Base-by-base conservation (phyloP, 441 rosid species). In the Jatropha podagrica region DNA sequence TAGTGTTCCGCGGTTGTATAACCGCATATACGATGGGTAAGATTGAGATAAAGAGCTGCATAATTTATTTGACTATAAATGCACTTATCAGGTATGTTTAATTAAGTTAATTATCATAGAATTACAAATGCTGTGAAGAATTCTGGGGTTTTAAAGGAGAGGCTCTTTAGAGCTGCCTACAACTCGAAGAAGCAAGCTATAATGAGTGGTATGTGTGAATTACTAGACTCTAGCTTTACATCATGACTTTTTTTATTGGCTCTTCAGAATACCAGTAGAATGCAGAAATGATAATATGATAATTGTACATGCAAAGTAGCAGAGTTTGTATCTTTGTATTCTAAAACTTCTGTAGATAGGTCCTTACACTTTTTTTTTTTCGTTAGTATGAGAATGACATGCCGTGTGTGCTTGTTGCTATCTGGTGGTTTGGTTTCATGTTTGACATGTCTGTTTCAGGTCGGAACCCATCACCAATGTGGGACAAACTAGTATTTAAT, bases 401-500 rank as follows among this genome's bases (percentile, higher is more conserved):
- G 17, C 63, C 62, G 18, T 67, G 59, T 71, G 32, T 61, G 52
- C 65, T 74, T 67, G 18, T 65, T 64, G 70, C 40, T 73, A 14
- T 71, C 66, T 65, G 18, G 15, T 11, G 7, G 5, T 65, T 56
- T 81, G 4, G 68, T 37, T 65, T 83, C 40, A 72, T 81, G 74
- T 48, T 65, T 20, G 73, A 49, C 6, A 58, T 68, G 26, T 59
- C 73, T 81, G 54, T 67, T 83, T 65, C 86, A 96, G 99, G 99
- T 68, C 86, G 81, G 85, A 94, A 82, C 78, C 87, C 97, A 64
- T 92, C 99, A 77, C 90, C 97, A 55, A 91, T 96, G 87, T 96
- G 99, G 99, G 99, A 96, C 79, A 88, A 88, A 84, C 81, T 96
- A 91, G 98, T 96, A 62, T 96, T 96, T 83, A 94, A 96, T 81